phyloP scores from a whole-genome alignment of 257 asterid species.

The Gynochthodes officinalis region DNA sequence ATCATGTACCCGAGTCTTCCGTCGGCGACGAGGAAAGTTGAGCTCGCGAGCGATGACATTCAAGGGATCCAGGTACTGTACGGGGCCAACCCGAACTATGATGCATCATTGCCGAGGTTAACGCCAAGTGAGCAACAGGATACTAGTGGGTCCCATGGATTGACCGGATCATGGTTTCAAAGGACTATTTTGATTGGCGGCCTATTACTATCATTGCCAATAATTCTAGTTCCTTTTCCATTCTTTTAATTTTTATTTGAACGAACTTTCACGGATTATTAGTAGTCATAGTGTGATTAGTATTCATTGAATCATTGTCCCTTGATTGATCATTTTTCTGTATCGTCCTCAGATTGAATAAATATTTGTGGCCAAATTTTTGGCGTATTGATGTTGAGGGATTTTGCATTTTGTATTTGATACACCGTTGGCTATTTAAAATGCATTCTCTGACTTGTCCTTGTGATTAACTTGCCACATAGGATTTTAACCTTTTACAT shows the following conservation, averaged over 20 bases:
- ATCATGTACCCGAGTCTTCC: constrained; percentile 77
- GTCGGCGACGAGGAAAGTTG: constrained; percentile 62
- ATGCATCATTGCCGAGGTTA: constrained; percentile 36
- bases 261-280: background rate
- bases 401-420: too few relatives aligned
- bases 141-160: constrained; percentile 26
- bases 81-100: constrained; percentile 71
- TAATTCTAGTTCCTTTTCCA: background rate
- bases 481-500: too few relatives aligned
- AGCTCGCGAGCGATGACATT: constrained; percentile 54
- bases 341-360: too few relatives aligned
- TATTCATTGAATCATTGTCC: too few relatives aligned
- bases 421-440: too few relatives aligned
- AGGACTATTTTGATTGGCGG: constrained; percentile 20
- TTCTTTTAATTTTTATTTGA: constrained; percentile 6
- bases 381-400: too few relatives aligned
- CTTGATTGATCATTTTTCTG: too few relatives aligned
- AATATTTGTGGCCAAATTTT: too few relatives aligned
- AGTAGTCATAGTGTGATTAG: background rate
- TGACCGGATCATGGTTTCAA: constrained; percentile 10
- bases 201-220: constrained; percentile 8
- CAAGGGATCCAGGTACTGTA: constrained; percentile 61
- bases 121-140: constrained; percentile 42
- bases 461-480: too few relatives aligned
- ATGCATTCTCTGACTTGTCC: too few relatives aligned